phyloP scores from a whole-genome alignment of 202 grass and related monocot genomes.

The Schoenoplectus tabernaemontani region DNA sequence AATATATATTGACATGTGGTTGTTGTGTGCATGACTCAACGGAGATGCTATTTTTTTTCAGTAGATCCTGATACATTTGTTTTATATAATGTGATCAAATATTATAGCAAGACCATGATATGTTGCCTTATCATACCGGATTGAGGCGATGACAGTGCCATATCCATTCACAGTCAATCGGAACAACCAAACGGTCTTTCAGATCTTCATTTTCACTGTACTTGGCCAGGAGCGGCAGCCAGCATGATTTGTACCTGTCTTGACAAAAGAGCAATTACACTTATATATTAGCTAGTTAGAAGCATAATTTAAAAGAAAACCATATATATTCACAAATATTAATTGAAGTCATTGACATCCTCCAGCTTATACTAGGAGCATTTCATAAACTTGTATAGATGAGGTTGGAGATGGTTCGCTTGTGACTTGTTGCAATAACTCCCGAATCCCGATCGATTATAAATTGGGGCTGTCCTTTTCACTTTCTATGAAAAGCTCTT shows the following conservation, averaged over 20 bases:
- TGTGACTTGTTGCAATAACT: not conserved
- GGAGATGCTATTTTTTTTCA: not conserved
- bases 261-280: not conserved
- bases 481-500: too few species aligned
- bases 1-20: not conserved
- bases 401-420: not conserved
- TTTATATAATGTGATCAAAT: not conserved
- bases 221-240: conserved; percentile 76
- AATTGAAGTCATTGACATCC: not conserved
- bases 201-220: conserved; percentile 34
- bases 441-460: not conserved
- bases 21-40: not conserved
- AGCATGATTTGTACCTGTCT: conserved; percentile 67
- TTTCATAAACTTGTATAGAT: not conserved
- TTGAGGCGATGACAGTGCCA: conserved; percentile 98
- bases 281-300: not conserved
- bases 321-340: not conserved
- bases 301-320: not conserved
- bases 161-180: conserved; percentile 88
- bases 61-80: not conserved
- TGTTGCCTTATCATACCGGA: conserved; percentile 37
- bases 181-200: conserved; percentile 49
- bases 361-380: not conserved
- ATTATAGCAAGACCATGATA: not conserved
- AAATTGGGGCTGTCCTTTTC: not conserved